phyloP scores from a whole-genome alignment of 2,329 filamentous ascomycete genomes.

The Aspergillus pseudonomiae region DNA sequence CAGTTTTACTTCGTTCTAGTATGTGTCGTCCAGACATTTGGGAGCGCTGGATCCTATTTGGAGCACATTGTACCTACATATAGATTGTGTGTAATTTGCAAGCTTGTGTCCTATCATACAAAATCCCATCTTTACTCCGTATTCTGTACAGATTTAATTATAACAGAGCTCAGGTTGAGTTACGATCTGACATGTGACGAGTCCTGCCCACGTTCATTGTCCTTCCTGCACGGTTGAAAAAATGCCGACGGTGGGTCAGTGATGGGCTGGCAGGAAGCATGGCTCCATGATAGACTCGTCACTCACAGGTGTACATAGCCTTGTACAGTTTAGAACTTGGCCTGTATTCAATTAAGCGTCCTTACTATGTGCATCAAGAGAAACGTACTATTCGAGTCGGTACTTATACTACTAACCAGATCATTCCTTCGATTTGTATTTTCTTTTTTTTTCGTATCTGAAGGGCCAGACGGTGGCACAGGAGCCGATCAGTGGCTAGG shows the following conservation, averaged over 20 bases:
- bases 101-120: no score
- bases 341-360: neutral
- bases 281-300: neutral
- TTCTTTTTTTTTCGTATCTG: neutral
- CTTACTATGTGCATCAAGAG: neutral
- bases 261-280: slow-evolving; percentile 4
- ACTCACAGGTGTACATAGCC: neutral
- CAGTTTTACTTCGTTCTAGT: neutral
- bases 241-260: slow-evolving; percentile 5
- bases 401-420: neutral
- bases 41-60: no score
- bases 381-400: neutral
- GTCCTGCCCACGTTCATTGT: slow-evolving; percentile 3
- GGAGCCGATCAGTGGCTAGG: slow-evolving; percentile 17
- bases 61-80: no score
- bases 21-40: neutral
- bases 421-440: neutral
- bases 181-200: neutral
- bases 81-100: no score
- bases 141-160: neutral
- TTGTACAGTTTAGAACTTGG: neutral
- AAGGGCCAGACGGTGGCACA: neutral
- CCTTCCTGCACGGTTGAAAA: neutral
- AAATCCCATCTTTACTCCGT: no score
- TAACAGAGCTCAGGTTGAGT: neutral